Conservation (phyloP, 2,329 filamentous ascomycete species). For the Penicillium polonicum region DNA sequence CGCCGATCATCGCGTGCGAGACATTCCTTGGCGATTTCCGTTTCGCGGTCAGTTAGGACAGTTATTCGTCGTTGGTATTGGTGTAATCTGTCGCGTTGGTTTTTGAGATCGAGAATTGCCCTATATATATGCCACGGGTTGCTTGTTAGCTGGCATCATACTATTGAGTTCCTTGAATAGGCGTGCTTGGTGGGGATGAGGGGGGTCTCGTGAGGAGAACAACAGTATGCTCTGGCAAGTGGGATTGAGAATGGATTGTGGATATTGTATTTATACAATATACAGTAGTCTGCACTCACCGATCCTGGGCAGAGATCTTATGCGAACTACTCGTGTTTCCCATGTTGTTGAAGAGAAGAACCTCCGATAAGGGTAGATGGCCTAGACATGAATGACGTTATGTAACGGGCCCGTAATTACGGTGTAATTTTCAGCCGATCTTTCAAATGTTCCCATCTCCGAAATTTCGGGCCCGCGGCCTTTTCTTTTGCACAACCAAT, state of each 20-base stretch:
- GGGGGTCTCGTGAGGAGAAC: slow-evolving; percentile 19
- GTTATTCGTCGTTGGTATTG: slow-evolving; percentile 92
- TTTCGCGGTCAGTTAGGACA: slow-evolving; percentile 82
- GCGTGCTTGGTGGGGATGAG: slow-evolving; percentile 2
- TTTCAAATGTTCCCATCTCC: slow-evolving; percentile 13
- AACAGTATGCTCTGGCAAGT: background rate
- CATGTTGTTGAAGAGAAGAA: slow-evolving; percentile 47
- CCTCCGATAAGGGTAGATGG: background rate
- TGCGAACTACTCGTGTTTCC: slow-evolving; percentile 63
- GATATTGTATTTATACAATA: background rate
- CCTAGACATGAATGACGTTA: slow-evolving; percentile 18
- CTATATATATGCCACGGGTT: slow-evolving; percentile 48
- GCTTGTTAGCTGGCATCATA: slow-evolving; percentile 4
- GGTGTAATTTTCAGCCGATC: slow-evolving; percentile 20
- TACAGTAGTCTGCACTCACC: slow-evolving; percentile 55
- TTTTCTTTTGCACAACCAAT: slow-evolving; percentile 23
- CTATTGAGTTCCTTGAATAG: background rate
- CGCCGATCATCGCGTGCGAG: slow-evolving; percentile 75
- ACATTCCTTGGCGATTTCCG: slow-evolving; percentile 78
- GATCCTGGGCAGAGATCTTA: slow-evolving; percentile 78
- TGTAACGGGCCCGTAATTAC: slow-evolving; percentile 18
- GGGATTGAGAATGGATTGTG: background rate
- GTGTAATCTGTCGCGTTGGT: slow-evolving; percentile 93
- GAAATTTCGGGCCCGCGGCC: slow-evolving; percentile 5
- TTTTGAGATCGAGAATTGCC: slow-evolving; percentile 96